These are phyloP conservation scores for Didymella lethalis DNA, from an alignment of 2,329 filamentous ascomycete genomes.

Conservation along the genomic window DNA sequence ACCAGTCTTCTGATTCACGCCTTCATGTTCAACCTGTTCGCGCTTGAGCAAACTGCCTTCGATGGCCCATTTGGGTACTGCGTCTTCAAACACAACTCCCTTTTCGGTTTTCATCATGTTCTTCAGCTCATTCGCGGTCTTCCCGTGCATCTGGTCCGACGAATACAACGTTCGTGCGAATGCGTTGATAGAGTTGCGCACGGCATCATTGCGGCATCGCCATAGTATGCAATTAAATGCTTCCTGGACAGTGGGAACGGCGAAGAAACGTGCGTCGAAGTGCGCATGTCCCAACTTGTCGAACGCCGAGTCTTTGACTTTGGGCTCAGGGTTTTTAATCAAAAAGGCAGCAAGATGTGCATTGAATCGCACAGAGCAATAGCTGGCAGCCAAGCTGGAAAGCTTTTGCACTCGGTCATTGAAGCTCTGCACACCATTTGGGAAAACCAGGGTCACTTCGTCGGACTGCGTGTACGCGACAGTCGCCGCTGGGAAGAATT, in stretches of 20 bases:
- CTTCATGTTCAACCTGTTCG: slow-evolving; percentile 42
- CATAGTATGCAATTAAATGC: slow-evolving; percentile 43
- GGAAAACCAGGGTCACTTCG: slow-evolving; percentile 46
- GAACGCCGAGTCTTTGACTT: slow-evolving; percentile 26
- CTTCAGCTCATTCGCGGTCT: slow-evolving; percentile 32
- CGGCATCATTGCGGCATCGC: slow-evolving; percentile 43
- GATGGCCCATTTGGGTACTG: slow-evolving; percentile 44
- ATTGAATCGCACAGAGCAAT: slow-evolving; percentile 41
- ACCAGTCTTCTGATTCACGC: slow-evolving; percentile 40
- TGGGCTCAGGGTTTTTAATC: slow-evolving; percentile 26
- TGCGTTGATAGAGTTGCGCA: slow-evolving; percentile 38
- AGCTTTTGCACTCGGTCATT: slow-evolving; percentile 44
- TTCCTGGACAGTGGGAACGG: slow-evolving; percentile 37
- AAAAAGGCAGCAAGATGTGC: slow-evolving; percentile 29
- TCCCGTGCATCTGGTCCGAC: slow-evolving; percentile 37
- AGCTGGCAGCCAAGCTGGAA: slow-evolving; percentile 38
- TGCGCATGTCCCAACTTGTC: slow-evolving; percentile 32
- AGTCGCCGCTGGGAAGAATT: slow-evolving; percentile 39
- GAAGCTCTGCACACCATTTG: slow-evolving; percentile 37
- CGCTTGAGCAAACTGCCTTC: slow-evolving; percentile 44
- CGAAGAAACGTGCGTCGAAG: slow-evolving; percentile 44
- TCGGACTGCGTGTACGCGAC: slow-evolving; percentile 47
- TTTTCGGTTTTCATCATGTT: slow-evolving; percentile 38
- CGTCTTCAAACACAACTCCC: slow-evolving; percentile 34
- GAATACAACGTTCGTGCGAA: slow-evolving; percentile 42